Evolutionary conservation across 768 basidiomycete genomes (phyloP).

Genomic region (Agrocybe praecox): DNA sequence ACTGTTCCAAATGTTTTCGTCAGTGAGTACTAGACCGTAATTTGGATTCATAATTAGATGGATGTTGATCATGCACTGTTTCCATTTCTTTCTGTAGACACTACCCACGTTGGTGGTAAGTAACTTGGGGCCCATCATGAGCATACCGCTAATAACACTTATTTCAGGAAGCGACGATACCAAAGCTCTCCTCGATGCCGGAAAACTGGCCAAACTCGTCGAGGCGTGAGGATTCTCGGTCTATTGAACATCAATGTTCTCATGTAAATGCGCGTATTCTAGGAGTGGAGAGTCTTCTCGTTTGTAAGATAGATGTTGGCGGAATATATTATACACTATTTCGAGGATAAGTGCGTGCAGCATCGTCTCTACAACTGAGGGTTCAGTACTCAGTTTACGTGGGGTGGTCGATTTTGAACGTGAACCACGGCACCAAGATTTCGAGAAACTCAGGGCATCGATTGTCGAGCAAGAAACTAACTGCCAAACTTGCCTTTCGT

Average conservation of each 20-base stretch:
- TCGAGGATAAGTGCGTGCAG: not conserved
- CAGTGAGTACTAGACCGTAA: constrained; percentile 41
- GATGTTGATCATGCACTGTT: not conserved
- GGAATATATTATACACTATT: not conserved
- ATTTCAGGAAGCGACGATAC: constrained; percentile 42
- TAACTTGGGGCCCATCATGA: not conserved
- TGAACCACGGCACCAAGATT: too few species aligned
- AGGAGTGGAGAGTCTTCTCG: constrained; percentile 2
- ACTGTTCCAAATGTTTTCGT: constrained; percentile 83
- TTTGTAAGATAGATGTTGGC: not conserved
- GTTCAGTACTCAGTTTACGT: too few species aligned
- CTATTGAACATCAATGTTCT: not conserved
- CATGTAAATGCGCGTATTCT: not conserved
- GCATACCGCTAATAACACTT: not conserved
- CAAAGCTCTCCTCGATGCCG: constrained; percentile 27
- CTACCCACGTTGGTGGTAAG: constrained; percentile 59
- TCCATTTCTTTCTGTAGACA: constrained; percentile 30
- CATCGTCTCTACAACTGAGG: too few species aligned
- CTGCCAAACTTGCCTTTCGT: too few species aligned
- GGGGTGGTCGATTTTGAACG: too few species aligned
- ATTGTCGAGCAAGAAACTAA: too few species aligned
- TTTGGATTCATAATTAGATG: not conserved
- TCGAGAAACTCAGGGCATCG: too few species aligned
- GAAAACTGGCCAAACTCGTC: constrained; percentile 30
- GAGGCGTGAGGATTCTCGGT: constrained; percentile 27